These are phyloP conservation scores for Phylloboletellus chloephorus DNA, from an alignment of 1,284 basidiomycete species.

Conservation along the genomic window DNA sequence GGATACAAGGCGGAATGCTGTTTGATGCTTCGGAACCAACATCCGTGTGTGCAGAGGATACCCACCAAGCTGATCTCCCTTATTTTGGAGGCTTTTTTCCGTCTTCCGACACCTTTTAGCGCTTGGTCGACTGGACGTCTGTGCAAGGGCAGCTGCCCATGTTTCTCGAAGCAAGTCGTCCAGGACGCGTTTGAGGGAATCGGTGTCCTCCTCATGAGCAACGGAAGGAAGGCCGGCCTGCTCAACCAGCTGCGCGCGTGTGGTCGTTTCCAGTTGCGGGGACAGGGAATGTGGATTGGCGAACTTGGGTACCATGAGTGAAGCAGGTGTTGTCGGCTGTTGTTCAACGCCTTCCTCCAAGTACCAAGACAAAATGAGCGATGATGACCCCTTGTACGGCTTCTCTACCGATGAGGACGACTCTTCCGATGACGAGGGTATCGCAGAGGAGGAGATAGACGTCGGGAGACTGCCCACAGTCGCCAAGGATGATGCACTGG, in stretches of 20 bases:
- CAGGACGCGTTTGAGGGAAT: conserved; percentile 18
- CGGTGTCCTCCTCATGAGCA: conserved; percentile 9
- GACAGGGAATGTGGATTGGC: conserved; percentile 26
- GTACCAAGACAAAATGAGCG: conserved; percentile 23
- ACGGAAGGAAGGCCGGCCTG: conserved; percentile 5
- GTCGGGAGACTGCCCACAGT: conserved; percentile 71
- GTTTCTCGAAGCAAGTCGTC: conserved; percentile 21
- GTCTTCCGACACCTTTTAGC: conserved; percentile 1
- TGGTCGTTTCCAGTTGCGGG: conserved; percentile 19
- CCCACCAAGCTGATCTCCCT: conserved; percentile 10
- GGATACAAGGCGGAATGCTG: conserved; percentile 34
- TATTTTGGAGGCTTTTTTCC: neutral
- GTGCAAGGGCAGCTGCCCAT: conserved; percentile 15
- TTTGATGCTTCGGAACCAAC: conserved; percentile 2
- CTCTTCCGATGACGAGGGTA: conserved; percentile 75
- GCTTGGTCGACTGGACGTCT: neutral
- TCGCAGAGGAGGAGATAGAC: conserved; percentile 58
- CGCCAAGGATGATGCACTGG: conserved; percentile 77
- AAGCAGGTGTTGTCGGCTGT: conserved; percentile 26
- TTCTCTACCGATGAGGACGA: conserved; percentile 79
- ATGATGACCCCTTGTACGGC: conserved; percentile 53
- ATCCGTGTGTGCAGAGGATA: neutral
- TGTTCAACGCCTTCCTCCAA: conserved; percentile 3
- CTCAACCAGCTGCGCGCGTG: conserved; percentile 26
- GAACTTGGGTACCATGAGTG: conserved; percentile 26